Percentiles rank a stretch among this genome's conserved stretches.
These are phyloP conservation scores for Lipomyces japonicus DNA, from an alignment of 805 yeast genomes.

Conservation along the genomic window DNA sequence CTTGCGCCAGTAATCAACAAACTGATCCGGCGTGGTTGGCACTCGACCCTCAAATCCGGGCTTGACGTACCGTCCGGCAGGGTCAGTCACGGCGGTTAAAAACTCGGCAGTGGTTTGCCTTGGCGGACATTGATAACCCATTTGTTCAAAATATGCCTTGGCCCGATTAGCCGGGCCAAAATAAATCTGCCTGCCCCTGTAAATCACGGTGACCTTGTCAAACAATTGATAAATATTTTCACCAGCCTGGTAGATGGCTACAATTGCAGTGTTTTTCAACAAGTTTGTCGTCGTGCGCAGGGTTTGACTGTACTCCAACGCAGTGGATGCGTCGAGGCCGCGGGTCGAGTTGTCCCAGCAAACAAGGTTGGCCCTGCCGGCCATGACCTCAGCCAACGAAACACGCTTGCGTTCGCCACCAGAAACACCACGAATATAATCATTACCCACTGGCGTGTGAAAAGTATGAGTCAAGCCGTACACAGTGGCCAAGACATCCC, in stretches of 20 bases:
- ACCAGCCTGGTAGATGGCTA: slow-evolving; percentile 68
- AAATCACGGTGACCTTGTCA: slow-evolving; percentile 59
- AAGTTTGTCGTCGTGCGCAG: slow-evolving; percentile 59
- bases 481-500: slow-evolving; percentile 60
- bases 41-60: slow-evolving; percentile 50
- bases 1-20: slow-evolving; percentile 54
- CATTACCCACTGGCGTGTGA: slow-evolving; percentile 46
- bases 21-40: slow-evolving; percentile 61
- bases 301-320: slow-evolving; percentile 67
- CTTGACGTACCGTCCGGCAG: slow-evolving; percentile 52
- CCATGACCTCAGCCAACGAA: slow-evolving; percentile 72
- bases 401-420: slow-evolving; percentile 79
- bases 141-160: slow-evolving; percentile 52
- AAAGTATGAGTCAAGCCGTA: slow-evolving; percentile 43
- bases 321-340: slow-evolving; percentile 82
- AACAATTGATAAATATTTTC: slow-evolving; percentile 62
- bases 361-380: slow-evolving; percentile 59
- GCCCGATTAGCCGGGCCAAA: slow-evolving; percentile 59
- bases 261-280: slow-evolving; percentile 53
- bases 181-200: slow-evolving; percentile 59
- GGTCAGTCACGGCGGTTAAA: slow-evolving; percentile 65
- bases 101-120: slow-evolving; percentile 71
- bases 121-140: slow-evolving; percentile 63
- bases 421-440: slow-evolving; percentile 53
- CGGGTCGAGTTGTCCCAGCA: slow-evolving; percentile 83